A percentile compares a stretch with the other conserved stretches of the same genome.
phyloP scores from a whole-genome alignment of 1,284 basidiomycete species.

The Exsudoporus floridanus region DNA sequence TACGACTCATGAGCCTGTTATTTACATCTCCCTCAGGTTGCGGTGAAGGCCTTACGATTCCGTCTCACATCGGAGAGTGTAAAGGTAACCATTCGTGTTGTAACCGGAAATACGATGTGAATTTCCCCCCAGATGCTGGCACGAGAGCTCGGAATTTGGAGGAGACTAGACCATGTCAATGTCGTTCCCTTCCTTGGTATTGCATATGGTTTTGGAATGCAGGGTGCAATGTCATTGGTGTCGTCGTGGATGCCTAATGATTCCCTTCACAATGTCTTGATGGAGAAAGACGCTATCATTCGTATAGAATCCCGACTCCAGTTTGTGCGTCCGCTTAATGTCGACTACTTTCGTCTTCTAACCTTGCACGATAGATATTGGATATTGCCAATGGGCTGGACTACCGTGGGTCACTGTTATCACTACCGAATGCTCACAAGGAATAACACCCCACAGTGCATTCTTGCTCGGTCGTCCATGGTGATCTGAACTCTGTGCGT shows the following conservation, averaged over 20 bases:
- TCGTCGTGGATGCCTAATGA: slow-evolving; percentile 22
- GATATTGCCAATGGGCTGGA: slow-evolving; percentile 13
- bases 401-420: slow-evolving; percentile 9
- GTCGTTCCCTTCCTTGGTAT: slow-evolving; percentile 15
- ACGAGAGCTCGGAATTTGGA: slow-evolving; percentile 25
- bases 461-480: too few species aligned
- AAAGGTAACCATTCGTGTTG: too few species aligned
- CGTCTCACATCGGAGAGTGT: not conserved
- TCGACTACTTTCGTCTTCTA: not conserved
- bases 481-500: not conserved
- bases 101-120: not conserved
- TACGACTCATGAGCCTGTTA: too few species aligned
- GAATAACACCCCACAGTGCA: too few species aligned
- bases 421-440: too few species aligned
- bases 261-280: slow-evolving; percentile 14
- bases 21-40: slow-evolving; percentile 12
- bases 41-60: slow-evolving; percentile 18
- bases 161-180: slow-evolving; percentile 11
- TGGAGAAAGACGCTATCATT: not conserved
- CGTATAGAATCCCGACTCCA: not conserved
- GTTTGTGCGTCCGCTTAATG: slow-evolving; percentile 4
- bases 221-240: slow-evolving; percentile 11
- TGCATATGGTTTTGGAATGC: slow-evolving; percentile 17
- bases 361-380: not conserved
- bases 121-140: slow-evolving; percentile 4